These are phyloP conservation scores for Trichosanthes cucumerina DNA, from an alignment of 306 rosid genomes.

Conservation along the genomic window DNA sequence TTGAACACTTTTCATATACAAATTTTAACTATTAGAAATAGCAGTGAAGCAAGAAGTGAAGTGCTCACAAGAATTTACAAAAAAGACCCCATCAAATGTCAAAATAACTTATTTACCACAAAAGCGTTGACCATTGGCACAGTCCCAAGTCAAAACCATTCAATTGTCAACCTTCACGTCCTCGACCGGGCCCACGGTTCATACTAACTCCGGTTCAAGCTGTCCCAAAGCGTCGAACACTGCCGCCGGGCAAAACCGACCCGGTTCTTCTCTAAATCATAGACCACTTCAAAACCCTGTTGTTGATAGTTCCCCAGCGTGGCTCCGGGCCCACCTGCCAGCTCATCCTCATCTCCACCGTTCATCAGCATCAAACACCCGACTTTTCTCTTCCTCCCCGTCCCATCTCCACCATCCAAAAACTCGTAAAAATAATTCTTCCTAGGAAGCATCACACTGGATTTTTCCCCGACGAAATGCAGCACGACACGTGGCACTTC, in stretches of 20 bases:
- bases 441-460: slow-evolving; percentile 61
- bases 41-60: slow-evolving; percentile 12
- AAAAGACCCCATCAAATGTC: not conserved
- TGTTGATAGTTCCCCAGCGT: slow-evolving; percentile 88
- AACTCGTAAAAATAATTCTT: slow-evolving; percentile 73
- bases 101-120: not conserved
- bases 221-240: slow-evolving; percentile 83
- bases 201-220: slow-evolving; percentile 26
- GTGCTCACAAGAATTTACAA: slow-evolving; percentile 6
- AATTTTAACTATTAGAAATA: not conserved
- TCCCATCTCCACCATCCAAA: slow-evolving; percentile 42
- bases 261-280: slow-evolving; percentile 61
- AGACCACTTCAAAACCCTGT: slow-evolving; percentile 80
- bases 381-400: slow-evolving; percentile 31
- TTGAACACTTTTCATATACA: not conserved
- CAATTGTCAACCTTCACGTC: not conserved
- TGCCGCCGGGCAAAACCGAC: slow-evolving; percentile 74
- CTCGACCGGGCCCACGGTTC: not conserved
- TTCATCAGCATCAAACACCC: slow-evolving; percentile 91
- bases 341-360: slow-evolving; percentile 81
- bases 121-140: not conserved
- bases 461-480: slow-evolving; percentile 55
- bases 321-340: slow-evolving; percentile 75
- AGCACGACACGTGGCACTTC: slow-evolving; percentile 47
- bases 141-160: not conserved